phyloP scores from a whole-genome alignment of 257 asterid genomes.

The Ballota nigra region DNA sequence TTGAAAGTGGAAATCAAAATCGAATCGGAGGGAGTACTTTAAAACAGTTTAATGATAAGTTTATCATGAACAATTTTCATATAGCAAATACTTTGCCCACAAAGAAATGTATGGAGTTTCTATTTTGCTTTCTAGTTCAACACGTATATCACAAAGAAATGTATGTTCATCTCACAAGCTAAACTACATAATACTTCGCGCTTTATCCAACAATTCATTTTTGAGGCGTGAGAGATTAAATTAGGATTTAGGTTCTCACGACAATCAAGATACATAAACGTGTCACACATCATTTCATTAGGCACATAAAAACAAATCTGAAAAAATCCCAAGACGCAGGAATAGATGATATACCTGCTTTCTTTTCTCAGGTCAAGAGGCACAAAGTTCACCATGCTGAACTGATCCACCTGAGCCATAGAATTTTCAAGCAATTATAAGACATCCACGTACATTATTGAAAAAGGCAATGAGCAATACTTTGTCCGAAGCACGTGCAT shows the following conservation, averaged over 20 bases:
- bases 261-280: neutral
- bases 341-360: conserved; percentile 52
- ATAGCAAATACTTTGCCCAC: no score
- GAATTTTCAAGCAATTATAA: neutral
- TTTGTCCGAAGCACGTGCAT: neutral
- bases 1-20: no score
- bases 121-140: no score
- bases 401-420: conserved; percentile 77
- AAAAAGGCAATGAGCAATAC: neutral
- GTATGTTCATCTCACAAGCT: neutral
- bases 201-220: neutral
- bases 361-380: conserved; percentile 95
- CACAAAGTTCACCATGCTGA: conserved; percentile 88
- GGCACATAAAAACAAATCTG: neutral
- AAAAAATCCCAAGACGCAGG: neutral
- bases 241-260: neutral
- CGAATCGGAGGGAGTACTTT: no score
- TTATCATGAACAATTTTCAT: no score
- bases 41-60: no score
- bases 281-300: no score
- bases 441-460: neutral
- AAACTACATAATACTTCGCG: neutral
- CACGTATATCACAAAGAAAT: neutral
- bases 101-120: no score
- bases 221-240: neutral